A percentile compares a stretch with the other conserved stretches of the same genome.
Conservation (phyloP, 2,329 filamentous ascomycete genomes). For the Colletotrichum scovillei region DNA sequence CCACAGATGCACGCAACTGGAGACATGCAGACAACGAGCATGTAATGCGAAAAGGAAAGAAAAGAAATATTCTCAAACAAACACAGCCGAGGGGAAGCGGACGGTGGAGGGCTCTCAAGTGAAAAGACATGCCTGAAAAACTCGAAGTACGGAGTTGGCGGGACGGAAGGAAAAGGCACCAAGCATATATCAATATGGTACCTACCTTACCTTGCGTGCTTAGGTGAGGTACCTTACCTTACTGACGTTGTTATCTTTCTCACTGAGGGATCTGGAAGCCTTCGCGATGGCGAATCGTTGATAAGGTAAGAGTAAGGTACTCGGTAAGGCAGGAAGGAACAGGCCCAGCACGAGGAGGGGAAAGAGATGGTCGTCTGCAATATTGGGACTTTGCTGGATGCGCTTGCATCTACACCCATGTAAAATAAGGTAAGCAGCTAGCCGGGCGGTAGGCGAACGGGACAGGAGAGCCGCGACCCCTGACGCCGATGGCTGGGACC, state of each 20-base stretch:
- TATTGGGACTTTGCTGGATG: not conserved
- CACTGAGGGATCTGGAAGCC: too few species aligned
- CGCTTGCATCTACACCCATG: constrained; percentile 4
- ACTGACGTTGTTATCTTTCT: too few species aligned
- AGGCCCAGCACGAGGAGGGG: not conserved
- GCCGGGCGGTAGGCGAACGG: constrained; percentile 31
- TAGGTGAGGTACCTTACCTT: too few species aligned
- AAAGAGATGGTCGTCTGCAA: not conserved
- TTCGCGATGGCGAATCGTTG: not conserved
- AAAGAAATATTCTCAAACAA: constrained; percentile 6
- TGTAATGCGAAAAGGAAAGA: constrained; percentile 7
- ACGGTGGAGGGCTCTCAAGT: not conserved
- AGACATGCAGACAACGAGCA: constrained; percentile 15
- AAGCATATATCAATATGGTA: not conserved
- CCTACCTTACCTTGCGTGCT: too few species aligned
- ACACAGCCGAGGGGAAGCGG: not conserved
- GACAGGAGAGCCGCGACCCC: constrained; percentile 15
- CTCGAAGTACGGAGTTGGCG: not conserved
- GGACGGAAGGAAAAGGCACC: not conserved
- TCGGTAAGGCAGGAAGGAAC: not conserved
- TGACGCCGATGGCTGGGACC: constrained; percentile 21
- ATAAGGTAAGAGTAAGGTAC: not conserved
- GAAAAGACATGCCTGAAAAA: not conserved
- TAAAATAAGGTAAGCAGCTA: constrained; percentile 9
- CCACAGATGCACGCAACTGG: constrained; percentile 14